A percentile compares a stretch with the other conserved stretches of the same genome.
phyloP scores from a whole-genome alignment of 2,329 filamentous ascomycete genomes.

The Aspergillus pseudonomiae region DNA sequence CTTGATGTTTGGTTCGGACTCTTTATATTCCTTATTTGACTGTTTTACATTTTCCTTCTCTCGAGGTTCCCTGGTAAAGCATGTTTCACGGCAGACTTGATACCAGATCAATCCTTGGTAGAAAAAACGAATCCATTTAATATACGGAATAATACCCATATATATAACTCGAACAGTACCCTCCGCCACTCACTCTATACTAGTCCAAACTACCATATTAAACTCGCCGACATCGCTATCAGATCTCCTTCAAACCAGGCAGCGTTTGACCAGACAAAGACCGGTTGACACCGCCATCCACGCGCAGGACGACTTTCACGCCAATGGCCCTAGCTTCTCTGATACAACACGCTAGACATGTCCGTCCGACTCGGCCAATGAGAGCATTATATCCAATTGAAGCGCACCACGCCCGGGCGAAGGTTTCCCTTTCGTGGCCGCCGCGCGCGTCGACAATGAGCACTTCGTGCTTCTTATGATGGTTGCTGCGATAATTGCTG shows the following conservation, averaged over 20 bases:
- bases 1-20: too few relatives aligned
- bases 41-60: too few relatives aligned
- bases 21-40: too few relatives aligned
- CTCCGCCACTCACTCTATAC: background rate
- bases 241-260: background rate
- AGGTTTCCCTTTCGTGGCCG: conserved; percentile 39
- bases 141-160: background rate
- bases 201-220: background rate
- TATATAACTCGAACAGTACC: background rate
- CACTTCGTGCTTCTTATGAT: conserved; percentile 22
- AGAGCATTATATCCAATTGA: conserved; percentile 46
- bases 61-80: background rate
- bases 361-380: conserved; percentile 43
- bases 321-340: conserved; percentile 46
- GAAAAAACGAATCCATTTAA: background rate
- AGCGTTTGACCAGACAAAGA: conserved; percentile 3
- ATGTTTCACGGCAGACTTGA: background rate
- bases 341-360: conserved; percentile 46
- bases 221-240: background rate
- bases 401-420: conserved; percentile 50
- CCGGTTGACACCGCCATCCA: conserved; percentile 26
- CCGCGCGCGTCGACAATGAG: conserved; percentile 42
- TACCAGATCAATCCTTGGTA: background rate
- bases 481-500: conserved; percentile 7
- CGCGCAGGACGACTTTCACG: conserved; percentile 43